Conservation (phyloP, 2,329 filamentous ascomycete species). For the Trichothecium sympodiale region DNA sequence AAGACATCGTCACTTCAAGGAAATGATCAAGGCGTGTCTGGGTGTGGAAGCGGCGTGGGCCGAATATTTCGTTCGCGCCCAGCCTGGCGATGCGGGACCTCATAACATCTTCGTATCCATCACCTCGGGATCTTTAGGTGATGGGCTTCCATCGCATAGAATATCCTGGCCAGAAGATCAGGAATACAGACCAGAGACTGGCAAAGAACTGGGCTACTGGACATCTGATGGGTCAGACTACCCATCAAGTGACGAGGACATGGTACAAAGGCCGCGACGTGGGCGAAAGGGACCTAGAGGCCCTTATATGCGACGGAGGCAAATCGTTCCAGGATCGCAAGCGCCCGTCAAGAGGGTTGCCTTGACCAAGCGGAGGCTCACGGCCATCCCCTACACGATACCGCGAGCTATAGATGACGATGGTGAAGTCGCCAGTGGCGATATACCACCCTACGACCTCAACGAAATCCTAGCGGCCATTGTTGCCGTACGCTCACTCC, state of each 20-base stretch:
- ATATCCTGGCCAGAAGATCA: conserved; percentile 13
- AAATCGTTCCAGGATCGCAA: neutral
- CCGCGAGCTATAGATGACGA: neutral
- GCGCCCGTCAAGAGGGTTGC: conserved; percentile 4
- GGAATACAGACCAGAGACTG: too few species aligned
- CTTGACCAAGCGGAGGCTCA: conserved; percentile 3
- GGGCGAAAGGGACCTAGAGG: neutral
- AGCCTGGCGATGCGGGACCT: conserved; percentile 14
- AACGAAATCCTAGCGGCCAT: conserved; percentile 42
- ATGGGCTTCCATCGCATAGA: neutral
- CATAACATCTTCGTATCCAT: conserved; percentile 21
- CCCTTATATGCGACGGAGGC: neutral
- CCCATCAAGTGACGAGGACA: conserved; percentile 10
- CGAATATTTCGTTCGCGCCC: conserved; percentile 13
- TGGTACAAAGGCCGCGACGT: neutral
- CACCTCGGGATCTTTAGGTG: neutral
- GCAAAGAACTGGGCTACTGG: too few species aligned
- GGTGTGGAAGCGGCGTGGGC: conserved; percentile 33
- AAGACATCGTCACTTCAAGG: conserved; percentile 10
- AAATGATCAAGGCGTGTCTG: conserved; percentile 26
- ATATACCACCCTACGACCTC: conserved; percentile 9
- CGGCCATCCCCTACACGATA: conserved; percentile 1
- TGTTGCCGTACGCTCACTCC: conserved; percentile 43
- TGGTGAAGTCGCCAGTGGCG: conserved; percentile 1
- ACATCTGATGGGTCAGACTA: conserved; percentile 1